Conservation (phyloP, 2,329 filamentous ascomycete genomes). For the Orbilia javanica region DNA sequence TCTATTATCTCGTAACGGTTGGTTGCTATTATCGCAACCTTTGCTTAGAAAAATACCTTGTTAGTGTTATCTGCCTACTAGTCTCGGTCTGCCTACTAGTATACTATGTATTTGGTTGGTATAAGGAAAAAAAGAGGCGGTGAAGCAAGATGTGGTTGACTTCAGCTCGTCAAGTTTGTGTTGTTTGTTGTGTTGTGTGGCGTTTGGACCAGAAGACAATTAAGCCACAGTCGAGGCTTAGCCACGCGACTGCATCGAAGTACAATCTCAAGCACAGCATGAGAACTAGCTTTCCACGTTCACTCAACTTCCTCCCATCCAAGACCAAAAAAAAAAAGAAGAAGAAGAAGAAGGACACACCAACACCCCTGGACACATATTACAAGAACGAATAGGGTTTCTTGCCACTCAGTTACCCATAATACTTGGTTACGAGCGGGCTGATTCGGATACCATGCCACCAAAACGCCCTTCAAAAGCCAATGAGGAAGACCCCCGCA, state of each 20-base stretch:
- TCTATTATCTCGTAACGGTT: no score
- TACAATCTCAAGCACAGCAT: background rate
- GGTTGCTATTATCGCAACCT: no score
- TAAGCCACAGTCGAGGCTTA: background rate
- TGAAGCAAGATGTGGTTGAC: no score
- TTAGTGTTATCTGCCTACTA: no score
- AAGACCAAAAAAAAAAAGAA: background rate
- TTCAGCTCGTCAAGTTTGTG: background rate
- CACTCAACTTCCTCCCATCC: background rate
- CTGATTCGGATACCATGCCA: conserved; percentile 32
- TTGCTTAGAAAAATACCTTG: no score
- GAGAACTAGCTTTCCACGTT: background rate
- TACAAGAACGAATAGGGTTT: background rate
- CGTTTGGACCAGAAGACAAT: no score
- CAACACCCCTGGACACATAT: background rate
- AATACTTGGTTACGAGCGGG: background rate
- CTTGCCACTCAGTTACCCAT: background rate
- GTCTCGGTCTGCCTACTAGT: no score
- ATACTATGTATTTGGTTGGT: no score
- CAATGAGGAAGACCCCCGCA: conserved; percentile 23
- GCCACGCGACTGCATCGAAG: background rate
- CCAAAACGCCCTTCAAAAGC: conserved; percentile 45
- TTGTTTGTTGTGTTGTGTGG: background rate
- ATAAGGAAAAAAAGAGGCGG: no score
- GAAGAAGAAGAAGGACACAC: no score